Conservation (phyloP, 257 asterid species). For the Solanum sparsipilum region DNA sequence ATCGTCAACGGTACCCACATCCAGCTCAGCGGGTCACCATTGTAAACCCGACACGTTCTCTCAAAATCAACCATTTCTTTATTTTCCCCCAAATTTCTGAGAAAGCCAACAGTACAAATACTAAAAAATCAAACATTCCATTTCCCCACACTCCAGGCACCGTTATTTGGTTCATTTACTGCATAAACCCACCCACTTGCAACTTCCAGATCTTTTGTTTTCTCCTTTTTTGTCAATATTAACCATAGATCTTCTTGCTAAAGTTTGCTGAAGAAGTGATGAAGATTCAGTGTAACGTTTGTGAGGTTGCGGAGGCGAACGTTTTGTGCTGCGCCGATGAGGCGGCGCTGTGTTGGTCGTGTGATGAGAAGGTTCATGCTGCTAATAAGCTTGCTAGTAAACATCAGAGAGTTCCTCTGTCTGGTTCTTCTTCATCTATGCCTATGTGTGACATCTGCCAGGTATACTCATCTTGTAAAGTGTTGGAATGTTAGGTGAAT, state of each 20-base stretch:
- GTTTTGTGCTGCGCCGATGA: conserved; percentile 88
- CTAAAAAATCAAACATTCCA: background rate
- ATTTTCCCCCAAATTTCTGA: background rate
- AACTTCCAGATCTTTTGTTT: background rate
- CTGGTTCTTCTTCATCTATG: conserved; percentile 45
- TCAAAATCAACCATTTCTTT: conserved; percentile 6
- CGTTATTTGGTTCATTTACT: background rate
- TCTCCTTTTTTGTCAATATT: too few species aligned
- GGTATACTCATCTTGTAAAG: conserved; percentile 19
- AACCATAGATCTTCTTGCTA: background rate
- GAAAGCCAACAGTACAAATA: background rate
- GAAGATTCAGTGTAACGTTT: conserved; percentile 90
- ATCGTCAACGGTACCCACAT: background rate
- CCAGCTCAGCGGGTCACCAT: conserved; percentile 20
- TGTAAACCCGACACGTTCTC: conserved; percentile 14
- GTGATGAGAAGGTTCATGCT: conserved; percentile 72
- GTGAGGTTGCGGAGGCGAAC: conserved; percentile 70
- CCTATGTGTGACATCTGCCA: conserved; percentile 91
- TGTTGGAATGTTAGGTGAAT: background rate
- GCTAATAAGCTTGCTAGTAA: conserved; percentile 71
- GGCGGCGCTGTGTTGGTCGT: conserved; percentile 64
- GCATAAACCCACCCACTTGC: background rate
- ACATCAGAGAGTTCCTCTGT: conserved; percentile 65
- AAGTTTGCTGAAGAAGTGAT: conserved; percentile 8
- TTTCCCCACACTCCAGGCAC: background rate